Conservation (phyloP, 1,284 basidiomycete genomes). For the Sporisorium exsertum region DNA sequence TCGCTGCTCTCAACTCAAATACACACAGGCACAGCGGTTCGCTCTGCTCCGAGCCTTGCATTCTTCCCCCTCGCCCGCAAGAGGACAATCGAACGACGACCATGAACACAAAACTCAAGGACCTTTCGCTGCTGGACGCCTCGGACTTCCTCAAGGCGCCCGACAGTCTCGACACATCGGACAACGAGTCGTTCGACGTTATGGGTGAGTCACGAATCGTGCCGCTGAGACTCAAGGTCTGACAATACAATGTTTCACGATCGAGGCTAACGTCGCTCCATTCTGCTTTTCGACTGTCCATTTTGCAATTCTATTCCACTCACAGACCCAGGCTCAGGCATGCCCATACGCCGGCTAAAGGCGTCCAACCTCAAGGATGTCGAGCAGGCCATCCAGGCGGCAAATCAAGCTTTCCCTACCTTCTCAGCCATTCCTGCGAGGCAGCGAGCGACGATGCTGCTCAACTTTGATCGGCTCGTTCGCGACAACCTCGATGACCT, state of each 20-base stretch:
- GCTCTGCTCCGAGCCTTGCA: not conserved
- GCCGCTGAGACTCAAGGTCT: not conserved
- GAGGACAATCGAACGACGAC: conserved; percentile 5
- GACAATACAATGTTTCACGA: not conserved
- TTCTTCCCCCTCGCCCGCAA: not conserved
- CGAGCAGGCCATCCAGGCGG: conserved; percentile 64
- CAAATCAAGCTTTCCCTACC: conserved; percentile 50
- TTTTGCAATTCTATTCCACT: not conserved
- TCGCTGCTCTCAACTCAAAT: conserved; percentile 5
- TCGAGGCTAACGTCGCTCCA: not conserved
- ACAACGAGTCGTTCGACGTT: conserved; percentile 43
- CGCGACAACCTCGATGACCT: conserved; percentile 64
- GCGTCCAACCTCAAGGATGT: conserved; percentile 57
- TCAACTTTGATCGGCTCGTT: conserved; percentile 57
- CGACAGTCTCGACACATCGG: conserved; percentile 29
- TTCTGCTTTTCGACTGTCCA: conserved; percentile 5
- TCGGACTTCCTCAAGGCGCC: conserved; percentile 61
- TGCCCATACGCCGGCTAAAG: conserved; percentile 30
- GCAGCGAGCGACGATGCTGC: conserved; percentile 57
- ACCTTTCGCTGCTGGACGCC: conserved; percentile 47
- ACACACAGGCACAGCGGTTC: not conserved
- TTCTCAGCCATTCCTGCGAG: conserved; percentile 61
- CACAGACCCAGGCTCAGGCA: conserved; percentile 40
- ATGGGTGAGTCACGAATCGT: conserved; percentile 30
- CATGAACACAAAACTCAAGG: conserved; percentile 55